phyloP scores from a whole-genome alignment of 2,329 filamentous ascomycete genomes.

The Paraconiothyrium sp. region DNA sequence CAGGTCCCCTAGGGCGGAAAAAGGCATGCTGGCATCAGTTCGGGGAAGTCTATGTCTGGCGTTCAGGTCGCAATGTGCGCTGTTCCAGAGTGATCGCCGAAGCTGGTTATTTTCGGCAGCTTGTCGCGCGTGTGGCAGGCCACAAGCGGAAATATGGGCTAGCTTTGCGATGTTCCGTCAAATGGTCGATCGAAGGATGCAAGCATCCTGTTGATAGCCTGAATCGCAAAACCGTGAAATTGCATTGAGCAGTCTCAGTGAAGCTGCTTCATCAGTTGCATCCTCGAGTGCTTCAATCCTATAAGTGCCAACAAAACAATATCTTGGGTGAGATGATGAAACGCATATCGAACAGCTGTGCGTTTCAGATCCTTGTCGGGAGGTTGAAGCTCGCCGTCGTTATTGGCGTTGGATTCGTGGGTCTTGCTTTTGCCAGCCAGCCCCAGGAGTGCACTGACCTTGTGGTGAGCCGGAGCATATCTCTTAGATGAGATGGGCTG shows the following conservation, averaged over 20 bases:
- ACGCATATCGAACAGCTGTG: constrained; percentile 11
- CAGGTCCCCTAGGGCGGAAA: not conserved
- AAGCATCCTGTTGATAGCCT: not conserved
- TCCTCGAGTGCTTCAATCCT: not conserved
- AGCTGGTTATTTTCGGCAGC: not conserved
- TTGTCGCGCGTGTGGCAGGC: not conserved
- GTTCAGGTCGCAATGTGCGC: not conserved
- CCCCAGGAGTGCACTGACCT: constrained; percentile 11
- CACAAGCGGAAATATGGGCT: not conserved
- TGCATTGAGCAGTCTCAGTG: not conserved
- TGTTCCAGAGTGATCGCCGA: constrained; percentile 8
- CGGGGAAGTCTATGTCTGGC: constrained; percentile 4
- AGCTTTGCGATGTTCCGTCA: not conserved
- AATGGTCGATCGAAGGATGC: constrained; percentile 10
- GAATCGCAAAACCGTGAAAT: not conserved
- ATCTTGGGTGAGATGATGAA: not conserved
- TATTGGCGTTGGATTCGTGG: constrained; percentile 9
- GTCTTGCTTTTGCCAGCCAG: constrained; percentile 7
- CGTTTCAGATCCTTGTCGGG: constrained; percentile 8
- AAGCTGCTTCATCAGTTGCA: not conserved
- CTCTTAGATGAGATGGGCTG: constrained; percentile 15
- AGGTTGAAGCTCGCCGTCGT: not conserved
- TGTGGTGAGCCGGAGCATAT: not conserved
- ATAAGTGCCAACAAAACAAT: not conserved
- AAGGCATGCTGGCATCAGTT: not conserved